Evolutionary conservation across 2,329 filamentous ascomycete species (phyloP).

Genomic region (Hirsutella rhossiliensis): DNA sequence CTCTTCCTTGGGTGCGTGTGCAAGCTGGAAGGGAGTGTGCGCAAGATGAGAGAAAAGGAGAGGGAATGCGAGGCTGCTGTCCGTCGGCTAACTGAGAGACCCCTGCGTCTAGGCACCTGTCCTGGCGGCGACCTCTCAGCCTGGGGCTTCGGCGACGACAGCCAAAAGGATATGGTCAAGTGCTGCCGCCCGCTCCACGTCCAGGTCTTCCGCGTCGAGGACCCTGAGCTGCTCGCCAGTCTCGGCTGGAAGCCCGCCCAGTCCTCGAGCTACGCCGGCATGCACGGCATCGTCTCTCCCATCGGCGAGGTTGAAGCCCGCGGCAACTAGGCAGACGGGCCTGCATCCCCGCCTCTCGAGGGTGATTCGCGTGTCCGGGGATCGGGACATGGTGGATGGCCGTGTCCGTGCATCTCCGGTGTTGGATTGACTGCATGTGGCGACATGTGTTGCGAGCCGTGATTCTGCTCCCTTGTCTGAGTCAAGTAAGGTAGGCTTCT

Average conservation of each 20-base stretch:
- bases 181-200: conserved; percentile 65
- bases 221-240: conserved; percentile 35
- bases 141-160: conserved; percentile 67
- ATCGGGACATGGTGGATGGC: no score
- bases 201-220: conserved; percentile 54
- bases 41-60: no score
- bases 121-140: conserved; percentile 69
- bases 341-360: no score
- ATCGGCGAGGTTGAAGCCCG: conserved; percentile 8
- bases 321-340: no score
- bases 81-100: background rate
- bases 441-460: no score
- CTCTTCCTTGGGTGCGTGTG: background rate
- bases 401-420: no score
- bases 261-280: conserved; percentile 47
- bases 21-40: no score
- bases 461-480: no score
- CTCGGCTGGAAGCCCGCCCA: conserved; percentile 50
- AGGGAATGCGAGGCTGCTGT: background rate
- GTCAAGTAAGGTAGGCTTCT: no score
- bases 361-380: no score
- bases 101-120: conserved; percentile 42
- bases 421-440: no score
- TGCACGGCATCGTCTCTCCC: conserved; percentile 40
- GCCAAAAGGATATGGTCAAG: conserved; percentile 54